Evolutionary conservation across 257 asterid species (phyloP).

Genomic region (Solanum tacnaense): DNA sequence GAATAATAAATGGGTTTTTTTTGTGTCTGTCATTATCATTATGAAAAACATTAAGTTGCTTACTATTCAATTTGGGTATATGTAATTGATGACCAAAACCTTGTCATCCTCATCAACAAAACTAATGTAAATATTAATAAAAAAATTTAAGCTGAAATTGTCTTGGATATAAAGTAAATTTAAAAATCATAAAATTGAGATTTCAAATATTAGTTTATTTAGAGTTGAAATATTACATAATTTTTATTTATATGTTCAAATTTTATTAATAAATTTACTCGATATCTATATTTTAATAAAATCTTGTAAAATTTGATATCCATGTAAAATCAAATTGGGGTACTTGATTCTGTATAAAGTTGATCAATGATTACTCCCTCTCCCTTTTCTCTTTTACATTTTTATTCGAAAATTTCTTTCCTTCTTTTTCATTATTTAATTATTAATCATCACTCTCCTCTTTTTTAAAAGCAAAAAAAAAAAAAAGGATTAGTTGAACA

Average conservation of each 20-base stretch:
- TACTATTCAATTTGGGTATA: not conserved
- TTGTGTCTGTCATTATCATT: not conserved
- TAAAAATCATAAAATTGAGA: too few species aligned
- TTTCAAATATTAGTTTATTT: too few species aligned
- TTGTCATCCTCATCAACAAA: not conserved
- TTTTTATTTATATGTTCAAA: too few species aligned
- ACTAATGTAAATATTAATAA: not conserved
- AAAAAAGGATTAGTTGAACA: not conserved
- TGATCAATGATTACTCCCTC: not conserved
- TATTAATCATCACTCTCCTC: not conserved
- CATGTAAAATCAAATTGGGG: not conserved
- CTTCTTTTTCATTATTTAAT: too few species aligned
- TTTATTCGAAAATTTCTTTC: too few species aligned
- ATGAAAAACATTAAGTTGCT: not conserved
- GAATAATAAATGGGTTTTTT: not conserved
- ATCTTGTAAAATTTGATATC: too few species aligned
- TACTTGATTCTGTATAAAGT: not conserved
- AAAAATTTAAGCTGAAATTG: not conserved
- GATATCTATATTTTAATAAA: too few species aligned
- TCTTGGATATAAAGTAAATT: not conserved
- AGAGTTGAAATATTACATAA: too few species aligned
- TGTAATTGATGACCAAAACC: not conserved
- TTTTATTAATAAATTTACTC: too few species aligned
- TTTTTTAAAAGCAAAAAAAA: too few species aligned
- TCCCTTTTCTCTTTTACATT: too few species aligned